These are phyloP conservation scores for Peronosclerospora sorghi DNA, from an alignment of 352 stramenopile genomes.

Conservation along the genomic window DNA sequence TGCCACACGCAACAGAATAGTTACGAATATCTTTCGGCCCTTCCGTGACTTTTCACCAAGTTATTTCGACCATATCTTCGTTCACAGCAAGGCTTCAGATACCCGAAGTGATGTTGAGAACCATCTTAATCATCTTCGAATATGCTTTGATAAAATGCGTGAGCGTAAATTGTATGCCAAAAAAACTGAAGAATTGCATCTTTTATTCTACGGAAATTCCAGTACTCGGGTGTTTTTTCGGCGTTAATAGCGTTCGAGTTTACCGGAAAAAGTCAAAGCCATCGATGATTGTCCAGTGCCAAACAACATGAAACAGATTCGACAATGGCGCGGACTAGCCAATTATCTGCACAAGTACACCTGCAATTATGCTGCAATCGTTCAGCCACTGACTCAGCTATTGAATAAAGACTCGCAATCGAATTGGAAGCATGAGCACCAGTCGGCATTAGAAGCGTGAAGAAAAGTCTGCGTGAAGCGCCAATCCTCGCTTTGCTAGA, in stretches of 20 bases:
- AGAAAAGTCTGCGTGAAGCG: neutral
- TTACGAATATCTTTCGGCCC: constrained; percentile 2
- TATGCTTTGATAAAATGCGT: neutral
- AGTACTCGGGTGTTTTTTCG: neutral
- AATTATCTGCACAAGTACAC: no score
- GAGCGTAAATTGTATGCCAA: neutral
- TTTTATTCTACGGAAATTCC: no score
- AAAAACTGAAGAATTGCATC: neutral
- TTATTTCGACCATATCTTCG: neutral
- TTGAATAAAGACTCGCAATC: no score
- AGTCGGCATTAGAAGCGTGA: neutral
- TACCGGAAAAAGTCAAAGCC: neutral
- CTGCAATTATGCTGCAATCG: neutral
- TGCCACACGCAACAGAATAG: constrained; percentile 17
- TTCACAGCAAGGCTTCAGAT: neutral
- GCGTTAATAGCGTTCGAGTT: constrained; percentile 1
- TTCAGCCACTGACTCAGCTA: constrained; percentile 2
- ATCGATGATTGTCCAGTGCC: constrained; percentile 5
- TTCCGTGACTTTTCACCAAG: neutral
- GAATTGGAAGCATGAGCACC: neutral
- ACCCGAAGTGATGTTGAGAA: neutral
- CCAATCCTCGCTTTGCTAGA: no score
- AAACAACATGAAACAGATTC: no score
- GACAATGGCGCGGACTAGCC: no score
- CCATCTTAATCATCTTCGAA: neutral